Base-by-base conservation (phyloP, 148 eudicot genomes). In the Rhododendron ovatum region DNA sequence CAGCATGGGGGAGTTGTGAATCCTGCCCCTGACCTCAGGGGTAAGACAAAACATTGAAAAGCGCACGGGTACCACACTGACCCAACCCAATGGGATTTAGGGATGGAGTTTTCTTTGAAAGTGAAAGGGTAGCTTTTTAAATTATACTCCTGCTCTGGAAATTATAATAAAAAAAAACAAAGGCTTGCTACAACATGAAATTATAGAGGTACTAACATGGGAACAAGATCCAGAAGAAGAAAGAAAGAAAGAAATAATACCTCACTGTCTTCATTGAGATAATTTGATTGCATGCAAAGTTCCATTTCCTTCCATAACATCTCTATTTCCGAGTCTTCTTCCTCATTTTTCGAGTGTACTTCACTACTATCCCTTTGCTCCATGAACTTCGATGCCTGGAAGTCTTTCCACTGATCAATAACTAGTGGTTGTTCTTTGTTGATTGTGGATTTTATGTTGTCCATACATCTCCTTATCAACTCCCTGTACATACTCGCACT, bases 241-340 rank as follows among this genome's bases (percentile, higher is more conserved):
- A 67, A n/a, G 13, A 43, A 18, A 75, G 45, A 67, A 43, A 55
- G 5, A 28, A 26, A 43, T 33, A 67, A 43, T 84, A 94, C 98
- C 95, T 92, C 93, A 69, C 88, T 76, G 4, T 90, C 93, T 61
- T 95, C 96, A 81, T 93, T 91, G 85, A 91, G 92, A 88, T 93
- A 95, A 20, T 89, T 88, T 10, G 99, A 91, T 39, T 98, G 96
- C 85, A 98, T 78, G 61, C 95, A 93, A n/a, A 93, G 90, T 78
- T 98, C 99, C 98, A 98, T 91, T 89, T 95, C 98, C 87, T 93
- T 94, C 90, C 95, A 98, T 89, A 98, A 85, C 94, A 93, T 92
- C 74, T 91, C 98, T 33, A 94, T 86, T 90, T 98, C 99, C 0
- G 98, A 89, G 84, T 91, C 83, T 78, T 88, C 93, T 82, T 89